Evolutionary conservation across 2,329 filamentous ascomycete species (phyloP).

Genomic region (Elsinoe arachidis): DNA sequence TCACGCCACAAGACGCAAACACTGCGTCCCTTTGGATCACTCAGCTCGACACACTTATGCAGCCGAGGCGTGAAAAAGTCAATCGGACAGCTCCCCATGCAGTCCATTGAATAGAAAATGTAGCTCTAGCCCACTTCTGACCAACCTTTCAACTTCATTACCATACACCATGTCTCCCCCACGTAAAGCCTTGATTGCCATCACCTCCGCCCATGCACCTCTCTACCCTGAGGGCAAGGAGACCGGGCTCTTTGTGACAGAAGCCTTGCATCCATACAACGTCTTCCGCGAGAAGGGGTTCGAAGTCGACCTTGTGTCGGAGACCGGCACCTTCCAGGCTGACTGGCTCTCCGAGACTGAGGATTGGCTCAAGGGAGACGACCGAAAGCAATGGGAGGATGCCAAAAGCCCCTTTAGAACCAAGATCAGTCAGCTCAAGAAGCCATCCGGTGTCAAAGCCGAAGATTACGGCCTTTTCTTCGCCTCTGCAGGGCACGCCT

Average conservation of each 20-base stretch:
- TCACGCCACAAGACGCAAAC: not conserved
- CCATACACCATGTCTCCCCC: constrained; percentile 24
- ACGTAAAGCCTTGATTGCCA: constrained; percentile 34
- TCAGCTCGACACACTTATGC: no score
- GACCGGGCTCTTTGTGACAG: constrained; percentile 40
- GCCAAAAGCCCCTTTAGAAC: constrained; percentile 35
- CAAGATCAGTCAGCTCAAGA: constrained; percentile 38
- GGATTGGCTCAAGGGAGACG: constrained; percentile 35
- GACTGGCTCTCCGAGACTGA: constrained; percentile 39
- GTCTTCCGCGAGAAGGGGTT: constrained; percentile 44
- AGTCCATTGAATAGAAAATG: not conserved
- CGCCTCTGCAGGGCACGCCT: constrained; percentile 38
- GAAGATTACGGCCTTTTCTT: constrained; percentile 33
- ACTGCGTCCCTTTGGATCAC: no score
- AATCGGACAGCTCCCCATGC: not conserved
- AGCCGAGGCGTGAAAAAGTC: not conserved
- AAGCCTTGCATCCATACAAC: constrained; percentile 42
- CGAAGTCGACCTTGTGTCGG: constrained; percentile 40
- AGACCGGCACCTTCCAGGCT: constrained; percentile 36
- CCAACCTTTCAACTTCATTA: not conserved
- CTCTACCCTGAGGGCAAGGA: constrained; percentile 33
- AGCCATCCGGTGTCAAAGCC: constrained; percentile 30
- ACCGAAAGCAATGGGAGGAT: constrained; percentile 35
- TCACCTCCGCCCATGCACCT: constrained; percentile 36
- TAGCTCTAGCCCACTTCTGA: not conserved